These are phyloP conservation scores for Prosopis cineraria DNA, from an alignment of 306 rosid genomes.

Conservation along the genomic window DNA sequence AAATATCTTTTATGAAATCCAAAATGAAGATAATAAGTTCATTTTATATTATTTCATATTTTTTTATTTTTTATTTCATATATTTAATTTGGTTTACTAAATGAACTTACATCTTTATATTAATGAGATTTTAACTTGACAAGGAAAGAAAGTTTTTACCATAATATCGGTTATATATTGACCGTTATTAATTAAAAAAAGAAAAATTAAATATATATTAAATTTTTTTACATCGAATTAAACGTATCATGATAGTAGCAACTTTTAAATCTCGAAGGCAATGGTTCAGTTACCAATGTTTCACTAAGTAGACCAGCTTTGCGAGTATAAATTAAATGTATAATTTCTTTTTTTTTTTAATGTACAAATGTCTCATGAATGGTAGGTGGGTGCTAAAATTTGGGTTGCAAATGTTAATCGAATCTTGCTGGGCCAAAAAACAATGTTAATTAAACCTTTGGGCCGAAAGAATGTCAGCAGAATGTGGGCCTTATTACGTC, in stretches of 20 bases:
- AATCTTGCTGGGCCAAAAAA: too few relatives aligned
- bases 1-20: background rate
- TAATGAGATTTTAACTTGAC: background rate
- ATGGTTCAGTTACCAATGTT: too few relatives aligned
- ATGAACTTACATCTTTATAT: too few relatives aligned
- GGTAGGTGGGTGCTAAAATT: background rate
- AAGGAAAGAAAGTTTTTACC: slow-evolving; percentile 23
- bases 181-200: background rate
- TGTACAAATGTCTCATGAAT: background rate
- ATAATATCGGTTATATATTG: background rate
- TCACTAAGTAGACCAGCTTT: too few relatives aligned
- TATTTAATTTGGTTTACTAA: too few relatives aligned
- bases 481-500: background rate
- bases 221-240: background rate
- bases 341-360: too few relatives aligned
- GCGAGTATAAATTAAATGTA: too few relatives aligned
- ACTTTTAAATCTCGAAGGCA: too few relatives aligned
- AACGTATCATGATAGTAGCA: too few relatives aligned
- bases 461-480: too few relatives aligned
- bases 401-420: background rate
- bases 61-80: background rate
- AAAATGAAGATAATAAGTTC: background rate
- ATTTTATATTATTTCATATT: background rate
- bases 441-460: too few relatives aligned
- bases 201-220: background rate